Evolutionary conservation across 2,329 filamentous ascomycete genomes (phyloP).

Genomic region (Colletotrichum sansevieriae): DNA sequence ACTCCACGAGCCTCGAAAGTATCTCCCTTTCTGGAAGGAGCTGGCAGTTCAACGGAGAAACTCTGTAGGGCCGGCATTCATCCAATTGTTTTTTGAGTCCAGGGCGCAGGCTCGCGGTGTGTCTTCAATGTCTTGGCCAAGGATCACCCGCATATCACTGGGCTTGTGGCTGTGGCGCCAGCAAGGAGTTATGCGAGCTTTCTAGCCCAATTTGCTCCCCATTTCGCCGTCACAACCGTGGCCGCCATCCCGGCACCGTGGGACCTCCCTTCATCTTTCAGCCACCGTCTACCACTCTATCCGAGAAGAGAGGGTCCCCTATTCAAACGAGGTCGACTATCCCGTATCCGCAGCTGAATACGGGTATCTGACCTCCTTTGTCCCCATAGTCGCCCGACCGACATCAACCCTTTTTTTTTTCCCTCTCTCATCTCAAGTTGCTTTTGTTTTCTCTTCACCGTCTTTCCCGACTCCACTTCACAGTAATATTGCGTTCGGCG

Average conservation of each 20-base stretch:
- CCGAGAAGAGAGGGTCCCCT: slow-evolving; percentile 36
- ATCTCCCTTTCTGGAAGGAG: not conserved
- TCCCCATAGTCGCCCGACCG: slow-evolving; percentile 24
- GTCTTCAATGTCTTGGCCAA: slow-evolving; percentile 22
- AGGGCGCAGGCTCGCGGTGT: slow-evolving; percentile 17
- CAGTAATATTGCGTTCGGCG: not conserved
- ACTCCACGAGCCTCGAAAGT: not conserved
- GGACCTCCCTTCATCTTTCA: slow-evolving; percentile 32
- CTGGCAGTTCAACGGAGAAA: not conserved
- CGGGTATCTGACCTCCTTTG: slow-evolving; percentile 35
- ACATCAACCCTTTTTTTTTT: slow-evolving; percentile 14
- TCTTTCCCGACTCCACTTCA: not conserved
- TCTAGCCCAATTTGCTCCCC: slow-evolving; percentile 14
- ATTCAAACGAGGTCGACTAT: slow-evolving; percentile 33
- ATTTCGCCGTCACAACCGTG: slow-evolving; percentile 19
- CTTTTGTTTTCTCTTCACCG: slow-evolving; percentile 17
- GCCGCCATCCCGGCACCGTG: slow-evolving; percentile 34
- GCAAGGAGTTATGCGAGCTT: slow-evolving; percentile 24
- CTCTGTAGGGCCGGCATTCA: slow-evolving; percentile 19
- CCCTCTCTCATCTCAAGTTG: slow-evolving; percentile 4
- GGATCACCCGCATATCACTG: slow-evolving; percentile 12
- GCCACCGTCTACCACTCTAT: slow-evolving; percentile 32
- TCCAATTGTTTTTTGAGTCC: slow-evolving; percentile 2
- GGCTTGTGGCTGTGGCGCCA: slow-evolving; percentile 36
- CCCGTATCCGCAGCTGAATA: not conserved